Evolutionary conservation across 2,329 filamentous ascomycete species (phyloP), one percentile per base, ranked within the genome.

Genomic region (Scedosporium dehoogii): DNA sequence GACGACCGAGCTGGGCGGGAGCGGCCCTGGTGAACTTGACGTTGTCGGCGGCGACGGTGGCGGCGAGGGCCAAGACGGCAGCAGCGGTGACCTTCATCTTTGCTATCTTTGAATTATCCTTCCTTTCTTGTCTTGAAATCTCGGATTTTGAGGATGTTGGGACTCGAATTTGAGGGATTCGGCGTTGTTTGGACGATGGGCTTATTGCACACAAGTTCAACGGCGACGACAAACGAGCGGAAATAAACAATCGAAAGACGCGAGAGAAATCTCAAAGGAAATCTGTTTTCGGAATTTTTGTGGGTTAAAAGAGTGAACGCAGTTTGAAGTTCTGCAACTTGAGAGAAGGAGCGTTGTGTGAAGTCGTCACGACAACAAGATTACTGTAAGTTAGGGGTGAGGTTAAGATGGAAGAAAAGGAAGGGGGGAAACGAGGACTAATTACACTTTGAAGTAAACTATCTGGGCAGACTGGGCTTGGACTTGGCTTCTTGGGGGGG

Each of bases 1-100:
- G 71, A 63, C 78, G 77, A 66, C 80, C 65, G 58, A 72, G 73
- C 60, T 73, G 67, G 70, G 72, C 75, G 65, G 70, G 69, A 64
- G 73, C 70, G 65, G 75, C 71, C 67, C 70, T 71, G 69, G 69
- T 73, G 65, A 62, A 70, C 64, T 63, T 68, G 48, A 64, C 60
- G 44, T 62, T 62, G 48, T 64, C 64, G 42, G 72, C 70, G 61
- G 68, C 69, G 63, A 67, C 74, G 64, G 66, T 67, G 59, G 71
- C 70, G 62, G 72, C 71, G 64, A 69, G 71, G 55, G 74, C 73
- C 70, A 75, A 63, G 63, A 76, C 69, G 62, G 69, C 69, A 60
- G 71, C 33, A 10, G 46, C 27, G 7, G 41, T 48, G 57, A 62
- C 3, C 33, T 59, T 56, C 60, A 62, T 62, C n/a, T 33, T 46